Percentiles rank a stretch among this genome's conserved stretches.
These are phyloP conservation scores for Neofusicoccum ribis DNA, from an alignment of 2,329 filamentous ascomycete genomes.

Conservation along the genomic window DNA sequence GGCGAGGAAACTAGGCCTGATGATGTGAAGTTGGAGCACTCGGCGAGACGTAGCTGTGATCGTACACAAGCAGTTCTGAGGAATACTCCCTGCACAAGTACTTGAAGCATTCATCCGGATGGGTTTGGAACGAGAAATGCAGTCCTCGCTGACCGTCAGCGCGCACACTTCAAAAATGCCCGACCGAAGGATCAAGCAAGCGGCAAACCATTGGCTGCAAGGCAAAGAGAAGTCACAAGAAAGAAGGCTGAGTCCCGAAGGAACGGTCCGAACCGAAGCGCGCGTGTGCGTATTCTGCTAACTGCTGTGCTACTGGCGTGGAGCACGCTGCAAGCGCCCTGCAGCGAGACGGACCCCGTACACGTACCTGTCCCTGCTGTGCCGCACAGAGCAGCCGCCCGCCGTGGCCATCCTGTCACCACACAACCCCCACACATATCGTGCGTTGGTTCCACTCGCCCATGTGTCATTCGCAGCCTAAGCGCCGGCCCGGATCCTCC, in stretches of 20 bases:
- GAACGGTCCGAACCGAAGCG: background rate
- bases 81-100: too few relatives aligned
- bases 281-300: background rate
- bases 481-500: background rate
- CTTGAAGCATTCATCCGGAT: too few relatives aligned
- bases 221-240: background rate
- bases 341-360: background rate
- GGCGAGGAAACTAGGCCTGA: too few relatives aligned
- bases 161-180: too few relatives aligned
- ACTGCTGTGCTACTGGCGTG: background rate
- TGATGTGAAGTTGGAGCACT: too few relatives aligned
- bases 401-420: background rate
- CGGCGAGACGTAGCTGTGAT: too few relatives aligned
- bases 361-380: background rate
- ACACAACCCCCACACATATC: background rate
- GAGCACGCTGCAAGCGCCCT: background rate
- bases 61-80: too few relatives aligned
- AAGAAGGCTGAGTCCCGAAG: background rate
- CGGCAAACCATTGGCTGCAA: background rate
- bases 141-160: too few relatives aligned
- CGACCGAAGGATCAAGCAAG: background rate
- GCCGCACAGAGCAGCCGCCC: background rate
- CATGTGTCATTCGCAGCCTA: conserved; percentile 8
- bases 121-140: too few relatives aligned
- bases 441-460: conserved; percentile 1